These are phyloP conservation scores for Pythium sukuiense DNA, from an alignment of 352 stramenopile species.

Conservation along the genomic window DNA sequence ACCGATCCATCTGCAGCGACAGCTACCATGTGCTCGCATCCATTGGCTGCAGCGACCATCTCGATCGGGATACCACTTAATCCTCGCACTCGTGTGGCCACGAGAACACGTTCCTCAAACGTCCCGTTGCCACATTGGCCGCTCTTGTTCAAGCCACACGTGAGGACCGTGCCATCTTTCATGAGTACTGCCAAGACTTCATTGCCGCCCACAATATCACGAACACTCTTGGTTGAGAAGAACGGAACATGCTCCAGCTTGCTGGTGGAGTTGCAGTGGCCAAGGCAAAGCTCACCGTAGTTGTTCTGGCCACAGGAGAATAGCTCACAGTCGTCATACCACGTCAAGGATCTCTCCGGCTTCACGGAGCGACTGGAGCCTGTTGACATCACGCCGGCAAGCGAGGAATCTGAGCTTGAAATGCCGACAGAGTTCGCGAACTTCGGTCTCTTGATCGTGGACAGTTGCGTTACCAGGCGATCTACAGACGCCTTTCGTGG, in stretches of 20 bases:
- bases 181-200: slow-evolving; percentile 85
- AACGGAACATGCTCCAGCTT: slow-evolving; percentile 85
- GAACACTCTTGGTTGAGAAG: slow-evolving; percentile 77
- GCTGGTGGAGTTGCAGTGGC: slow-evolving; percentile 85
- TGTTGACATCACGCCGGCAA: neutral
- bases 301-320: slow-evolving; percentile 91
- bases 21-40: slow-evolving; percentile 87
- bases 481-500: slow-evolving; percentile 53
- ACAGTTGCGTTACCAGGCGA: slow-evolving; percentile 43
- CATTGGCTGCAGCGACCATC: slow-evolving; percentile 79
- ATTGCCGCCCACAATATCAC: slow-evolving; percentile 76
- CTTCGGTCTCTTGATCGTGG: slow-evolving; percentile 42
- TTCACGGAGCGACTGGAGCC: slow-evolving; percentile 9
- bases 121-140: slow-evolving; percentile 86
- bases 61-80: slow-evolving; percentile 63
- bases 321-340: slow-evolving; percentile 83
- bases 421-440: neutral
- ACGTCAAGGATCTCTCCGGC: slow-evolving; percentile 20
- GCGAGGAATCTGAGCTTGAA: slow-evolving; percentile 5
- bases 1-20: slow-evolving; percentile 72
- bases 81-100: slow-evolving; percentile 70
- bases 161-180: slow-evolving; percentile 80
- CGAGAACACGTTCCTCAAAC: slow-evolving; percentile 83
- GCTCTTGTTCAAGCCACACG: slow-evolving; percentile 87
- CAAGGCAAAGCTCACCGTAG: slow-evolving; percentile 84